Percentiles rank a stretch among this genome's conserved stretches.
phyloP scores from a whole-genome alignment of 441 rosid genomes.

The Populus hybrid region DNA sequence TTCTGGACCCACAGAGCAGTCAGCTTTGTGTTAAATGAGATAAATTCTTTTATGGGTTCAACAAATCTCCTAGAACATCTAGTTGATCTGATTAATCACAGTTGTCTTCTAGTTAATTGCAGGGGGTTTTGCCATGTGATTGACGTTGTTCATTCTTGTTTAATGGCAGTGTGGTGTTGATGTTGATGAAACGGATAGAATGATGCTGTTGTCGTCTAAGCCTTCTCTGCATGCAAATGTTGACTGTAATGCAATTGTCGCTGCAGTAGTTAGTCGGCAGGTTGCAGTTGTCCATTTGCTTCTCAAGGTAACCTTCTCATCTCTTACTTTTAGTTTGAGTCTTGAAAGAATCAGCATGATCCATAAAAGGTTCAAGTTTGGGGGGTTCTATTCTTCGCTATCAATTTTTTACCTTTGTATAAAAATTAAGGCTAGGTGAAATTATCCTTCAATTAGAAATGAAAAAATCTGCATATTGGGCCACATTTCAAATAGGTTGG shows the following conservation, averaged over 20 bases:
- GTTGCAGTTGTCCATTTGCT: slow-evolving; percentile 57
- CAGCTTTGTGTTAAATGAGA: not conserved
- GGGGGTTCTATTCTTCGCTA: not conserved
- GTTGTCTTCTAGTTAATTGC: no score
- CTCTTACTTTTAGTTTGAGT: not conserved
- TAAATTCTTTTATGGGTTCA: not conserved
- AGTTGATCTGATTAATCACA: no score
- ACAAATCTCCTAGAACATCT: slow-evolving; percentile 7
- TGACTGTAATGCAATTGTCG: slow-evolving; percentile 84
- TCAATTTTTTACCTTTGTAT: not conserved
- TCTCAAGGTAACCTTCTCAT: slow-evolving; percentile 54
- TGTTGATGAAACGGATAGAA: slow-evolving; percentile 56
- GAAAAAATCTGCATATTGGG: not conserved
- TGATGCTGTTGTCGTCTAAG: slow-evolving; percentile 74
- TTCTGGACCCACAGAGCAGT: not conserved
- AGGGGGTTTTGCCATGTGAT: not conserved
- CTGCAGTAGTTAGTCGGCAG: slow-evolving; percentile 86
- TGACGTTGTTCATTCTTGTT: slow-evolving; percentile 14
- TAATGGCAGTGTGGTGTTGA: slow-evolving; percentile 78
- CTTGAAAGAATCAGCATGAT: not conserved
- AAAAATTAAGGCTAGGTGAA: not conserved
- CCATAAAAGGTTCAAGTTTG: not conserved
- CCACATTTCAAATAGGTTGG: not conserved
- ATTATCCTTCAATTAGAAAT: not conserved
- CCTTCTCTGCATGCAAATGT: slow-evolving; percentile 87